Base-by-base conservation (phyloP, 495 filamentous ascomycete species). In the Aspergillus ellipticus region DNA sequence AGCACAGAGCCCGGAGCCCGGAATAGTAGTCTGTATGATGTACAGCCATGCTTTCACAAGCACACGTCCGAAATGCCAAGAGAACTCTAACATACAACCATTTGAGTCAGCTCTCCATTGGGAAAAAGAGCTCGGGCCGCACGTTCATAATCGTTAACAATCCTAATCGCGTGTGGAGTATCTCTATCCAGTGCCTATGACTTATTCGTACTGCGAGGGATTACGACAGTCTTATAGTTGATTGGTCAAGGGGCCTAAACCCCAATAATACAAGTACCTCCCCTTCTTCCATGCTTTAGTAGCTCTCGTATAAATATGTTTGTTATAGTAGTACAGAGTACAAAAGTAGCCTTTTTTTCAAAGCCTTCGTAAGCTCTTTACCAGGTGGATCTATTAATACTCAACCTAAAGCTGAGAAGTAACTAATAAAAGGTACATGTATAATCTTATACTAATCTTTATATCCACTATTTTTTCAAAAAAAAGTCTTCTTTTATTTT, bases 91-190 rank as follows among this genome's bases (percentile, higher is more conserved):
- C 35, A 39, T 15, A 39, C 11, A 37, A 33, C 15, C 13, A 53
- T 43, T 15, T 39, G 21, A 53, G 22, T 28, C 22, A 42, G 31
- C 16, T 43, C 50, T 42, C 21, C 6, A 19, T 42, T n/a, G n/a
- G 24, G 43, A 58, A 48, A 53, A 49, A 28, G 57, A 59, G 57
- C 60, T 57, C 52, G 55, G 55, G 49, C 55, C 57, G 55, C 50
- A 61, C n/a, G 55, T 56, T 56, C 49, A 49, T 60, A 42, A 24
- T 54, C n/a, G 16, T 13, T 21, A 52, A 6, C 4, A 21, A 7
- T 39, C 4, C 35, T 39, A 39, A 39, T 39, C 13, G 35, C n/a
- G n/a, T 39, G 13, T 39, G 35, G 35, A 39, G 2, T 39, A 13
- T n/a, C 35, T 39, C 35, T n/a, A 39, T 39, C 35, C 13, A 48